phyloP scores from a whole-genome alignment of 495 filamentous ascomycete species.

The Trichoderma erinaceum region DNA sequence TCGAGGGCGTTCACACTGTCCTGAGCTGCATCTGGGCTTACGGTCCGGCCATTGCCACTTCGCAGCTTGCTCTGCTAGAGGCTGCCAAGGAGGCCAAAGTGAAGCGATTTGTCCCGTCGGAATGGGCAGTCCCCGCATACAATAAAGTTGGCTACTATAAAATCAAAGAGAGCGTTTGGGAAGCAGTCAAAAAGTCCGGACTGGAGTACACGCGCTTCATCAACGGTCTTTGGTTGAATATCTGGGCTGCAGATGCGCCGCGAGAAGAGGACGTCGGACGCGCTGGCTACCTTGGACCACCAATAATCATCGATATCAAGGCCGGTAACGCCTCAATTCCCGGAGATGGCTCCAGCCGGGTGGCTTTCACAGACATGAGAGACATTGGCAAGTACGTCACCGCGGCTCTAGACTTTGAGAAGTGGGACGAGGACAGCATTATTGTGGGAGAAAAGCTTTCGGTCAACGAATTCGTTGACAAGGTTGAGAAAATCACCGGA shows the following conservation, averaged over 20 bases:
- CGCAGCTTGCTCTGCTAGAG: constrained; percentile 1
- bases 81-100: neutral
- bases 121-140: neutral
- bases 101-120: neutral
- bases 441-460: constrained; percentile 30
- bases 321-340: neutral
- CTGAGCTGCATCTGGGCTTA: constrained; percentile 2
- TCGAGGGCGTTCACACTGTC: neutral
- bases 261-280: neutral
- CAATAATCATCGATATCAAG: neutral
- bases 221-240: neutral
- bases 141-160: neutral
- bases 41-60: neutral
- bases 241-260: neutral
- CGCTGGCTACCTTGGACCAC: neutral
- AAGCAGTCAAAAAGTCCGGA: neutral
- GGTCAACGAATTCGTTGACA: constrained; percentile 59
- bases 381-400: constrained; percentile 1
- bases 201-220: constrained; percentile 11
- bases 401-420: neutral
- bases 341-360: neutral
- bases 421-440: neutral
- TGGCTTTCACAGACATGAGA: neutral
- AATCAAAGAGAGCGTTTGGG: neutral
- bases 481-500: constrained; percentile 79